Evolutionary conservation across 2,329 filamentous ascomycete species (phyloP), one percentile per base, ranked within the genome.

Genomic region (Verticillium tricorpus): DNA sequence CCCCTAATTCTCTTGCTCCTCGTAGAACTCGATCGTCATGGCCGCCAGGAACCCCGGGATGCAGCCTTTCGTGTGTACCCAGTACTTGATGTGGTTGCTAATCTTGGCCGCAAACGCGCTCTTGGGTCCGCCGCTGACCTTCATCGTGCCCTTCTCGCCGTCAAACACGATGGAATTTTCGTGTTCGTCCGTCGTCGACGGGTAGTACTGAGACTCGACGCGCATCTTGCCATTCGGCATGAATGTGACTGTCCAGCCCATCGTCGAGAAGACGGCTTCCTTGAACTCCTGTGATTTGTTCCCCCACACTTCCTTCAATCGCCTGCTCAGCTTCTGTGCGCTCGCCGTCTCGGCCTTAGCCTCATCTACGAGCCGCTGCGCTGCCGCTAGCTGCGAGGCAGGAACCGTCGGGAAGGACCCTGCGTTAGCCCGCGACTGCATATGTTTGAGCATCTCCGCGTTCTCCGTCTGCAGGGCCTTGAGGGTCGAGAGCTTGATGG

Each of bases 221-320:
- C 92, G 89, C 77, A 97, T 96, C 70, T 96, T 94, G 52, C 95
- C 95, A 73, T 97, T 97, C n/a, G 93, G 93, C 73, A 97, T 89
- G 73, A 99, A 98, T 35, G 95, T 93, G 14, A 98, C 87, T 60
- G 94, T 94, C 90, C 93, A 99, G 0, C 95, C 95, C 0, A 99
- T 83, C 0, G 97, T 89, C 22, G 89, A 92, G 65, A 93, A 93
- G 62, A 99, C 93, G 35, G 93, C 92, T 77, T 98, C 93, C 58
- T 96, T 92, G 78, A 99, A 98, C 77, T 99, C 95, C 69, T 90
- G 87, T 1, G 91, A 93, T 74, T 98, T 99, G 67, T 90, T 86
- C 0, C 86, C 86, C 90, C 92, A 99, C 62, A 98, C 95, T 71
- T 97, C 91, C 69, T 96, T 96, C 14, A 98, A 86, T 2, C 95